These are phyloP conservation scores for Globisporangium recalcitrans DNA, from an alignment of 352 stramenopile species.

Conservation along the genomic window DNA sequence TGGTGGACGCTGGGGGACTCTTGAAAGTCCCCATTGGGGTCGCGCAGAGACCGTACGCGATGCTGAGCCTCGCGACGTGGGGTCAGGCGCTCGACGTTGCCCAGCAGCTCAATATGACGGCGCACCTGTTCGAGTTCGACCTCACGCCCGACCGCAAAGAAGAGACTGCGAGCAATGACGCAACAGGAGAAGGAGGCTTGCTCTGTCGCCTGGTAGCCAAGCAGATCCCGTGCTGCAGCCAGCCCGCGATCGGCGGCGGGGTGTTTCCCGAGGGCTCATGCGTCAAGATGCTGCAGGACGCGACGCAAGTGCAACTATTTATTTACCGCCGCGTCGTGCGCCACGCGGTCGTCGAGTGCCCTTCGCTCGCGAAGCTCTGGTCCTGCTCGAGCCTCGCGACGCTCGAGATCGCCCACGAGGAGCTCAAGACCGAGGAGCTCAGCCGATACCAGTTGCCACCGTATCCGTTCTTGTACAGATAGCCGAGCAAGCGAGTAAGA, in stretches of 20 bases:
- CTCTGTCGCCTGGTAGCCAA: slow-evolving; percentile 35
- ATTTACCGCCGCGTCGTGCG: slow-evolving; percentile 30
- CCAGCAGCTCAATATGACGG: slow-evolving; percentile 28
- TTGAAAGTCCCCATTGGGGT: slow-evolving; percentile 26
- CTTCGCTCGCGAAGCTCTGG: slow-evolving; percentile 17
- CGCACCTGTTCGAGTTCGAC: slow-evolving; percentile 44
- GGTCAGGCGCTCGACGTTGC: slow-evolving; percentile 24
- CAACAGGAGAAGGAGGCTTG: slow-evolving; percentile 24
- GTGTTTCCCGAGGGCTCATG: slow-evolving; percentile 17
- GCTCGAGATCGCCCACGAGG: slow-evolving; percentile 8
- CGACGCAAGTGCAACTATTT: slow-evolving; percentile 27
- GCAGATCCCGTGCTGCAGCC: slow-evolving; percentile 35
- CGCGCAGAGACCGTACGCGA: slow-evolving; percentile 23
- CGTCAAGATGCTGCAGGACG: slow-evolving; percentile 24
- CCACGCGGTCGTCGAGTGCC: slow-evolving; percentile 27
- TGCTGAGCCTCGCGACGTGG: slow-evolving; percentile 31
- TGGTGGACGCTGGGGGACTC: slow-evolving; percentile 33
- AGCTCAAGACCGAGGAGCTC: slow-evolving; percentile 20
- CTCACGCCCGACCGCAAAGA: slow-evolving; percentile 23
- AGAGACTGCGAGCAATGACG: slow-evolving; percentile 24
- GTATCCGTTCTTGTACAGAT: slow-evolving; percentile 25
- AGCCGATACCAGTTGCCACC: slow-evolving; percentile 31
- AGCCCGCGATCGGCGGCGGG: slow-evolving; percentile 4
- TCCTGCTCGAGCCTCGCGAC: slow-evolving; percentile 26
- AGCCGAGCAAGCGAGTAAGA: not conserved